Evolutionary conservation across 495 filamentous ascomycete species (phyloP), one percentile per base, ranked within the genome.

Genomic region (Penicillium crystallinum): DNA sequence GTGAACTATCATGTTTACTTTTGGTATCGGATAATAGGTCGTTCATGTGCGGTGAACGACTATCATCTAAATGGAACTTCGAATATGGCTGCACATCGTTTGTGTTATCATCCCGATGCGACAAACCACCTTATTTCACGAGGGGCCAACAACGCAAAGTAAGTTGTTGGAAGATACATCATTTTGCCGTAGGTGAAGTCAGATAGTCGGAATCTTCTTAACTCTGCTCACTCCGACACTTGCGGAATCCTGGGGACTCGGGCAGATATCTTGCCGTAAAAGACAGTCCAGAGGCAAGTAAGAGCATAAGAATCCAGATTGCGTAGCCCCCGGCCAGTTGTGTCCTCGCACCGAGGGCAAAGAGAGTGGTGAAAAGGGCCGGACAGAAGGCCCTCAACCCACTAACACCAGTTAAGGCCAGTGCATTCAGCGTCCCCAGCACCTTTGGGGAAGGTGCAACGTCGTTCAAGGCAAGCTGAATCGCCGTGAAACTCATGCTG

Each of bases 401-500:
- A 47, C 78, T 80, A 3, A 67, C 55, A 3, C 79, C 37, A 2
- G 81, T 78, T 47, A 89, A 70, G 0, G 80, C 78, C 3, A 90
- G 40, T 1, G 82, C 81, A 45, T 88, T 89, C 21, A 90, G 64
- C 12, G 80, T 85, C 6, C 82, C 85, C 22, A 89, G 66, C 6
- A 77, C 76, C 27, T 61, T 62, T 12, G 78, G 73, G 12, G 74
- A 79, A 0, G 86, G 86, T 12, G 82, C 73, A 11, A 85, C 77
- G 50, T 87, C 81, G 67, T 88, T 90, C 22, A 90, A 53, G 29
- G 79, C 80, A 19, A 89, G 79, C 71, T 88, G 85, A 19, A 81
- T 73, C 6, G 75, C 81, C 14, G 84, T 87, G 56, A 87, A 88
- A 3, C 77, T 75, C 83, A 89, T 88, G 36, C 75, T 78, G 0